Percentiles rank a stretch among this genome's conserved stretches.
These are phyloP conservation scores for Eucalyptus curtisii DNA, from an alignment of 345 rosid genomes.

Conservation along the genomic window DNA sequence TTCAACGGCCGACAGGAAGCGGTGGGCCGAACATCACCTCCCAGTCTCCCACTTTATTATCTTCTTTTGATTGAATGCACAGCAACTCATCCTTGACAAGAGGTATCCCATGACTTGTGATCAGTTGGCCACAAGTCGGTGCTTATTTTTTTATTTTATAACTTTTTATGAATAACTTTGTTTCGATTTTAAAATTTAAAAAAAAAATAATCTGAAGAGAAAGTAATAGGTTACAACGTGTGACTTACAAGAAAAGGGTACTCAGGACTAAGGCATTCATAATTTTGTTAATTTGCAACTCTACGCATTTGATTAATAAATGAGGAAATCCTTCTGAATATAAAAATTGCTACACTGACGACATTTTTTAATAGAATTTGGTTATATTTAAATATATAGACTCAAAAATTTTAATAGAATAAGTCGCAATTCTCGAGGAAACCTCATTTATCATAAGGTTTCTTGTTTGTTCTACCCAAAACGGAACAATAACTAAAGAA, in stretches of 20 bases:
- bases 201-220: neutral
- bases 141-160: neutral
- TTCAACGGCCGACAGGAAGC: neutral
- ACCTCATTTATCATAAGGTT: neutral
- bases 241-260: neutral
- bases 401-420: neutral
- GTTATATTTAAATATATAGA: neutral
- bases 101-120: neutral
- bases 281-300: neutral
- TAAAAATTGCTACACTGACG: accelerated
- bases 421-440: accelerated
- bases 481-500: neutral
- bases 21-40: neutral
- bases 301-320: neutral
- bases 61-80: neutral
- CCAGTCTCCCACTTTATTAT: neutral
- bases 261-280: neutral
- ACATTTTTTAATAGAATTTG: neutral
- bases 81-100: neutral
- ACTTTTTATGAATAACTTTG: neutral
- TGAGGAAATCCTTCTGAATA: neutral
- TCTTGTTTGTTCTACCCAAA: neutral
- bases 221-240: neutral
- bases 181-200: neutral
- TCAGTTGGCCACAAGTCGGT: neutral